Conservation (phyloP, 1,139 yeast species). For the Taphrina communis region DNA sequence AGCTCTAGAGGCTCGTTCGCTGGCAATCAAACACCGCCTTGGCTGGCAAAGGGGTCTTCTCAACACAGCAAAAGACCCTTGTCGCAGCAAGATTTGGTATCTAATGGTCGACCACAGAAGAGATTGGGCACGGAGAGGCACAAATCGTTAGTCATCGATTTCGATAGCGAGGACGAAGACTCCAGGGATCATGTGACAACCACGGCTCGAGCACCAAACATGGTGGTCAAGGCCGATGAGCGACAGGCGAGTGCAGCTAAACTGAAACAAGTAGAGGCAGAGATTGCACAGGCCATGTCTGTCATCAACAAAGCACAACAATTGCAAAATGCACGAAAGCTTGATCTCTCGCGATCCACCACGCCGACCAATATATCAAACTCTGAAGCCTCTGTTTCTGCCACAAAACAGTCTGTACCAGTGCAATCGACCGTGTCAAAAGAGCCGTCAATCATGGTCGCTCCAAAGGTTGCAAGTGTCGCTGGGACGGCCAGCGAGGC, state of each 20-base stretch:
- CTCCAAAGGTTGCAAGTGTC: background rate
- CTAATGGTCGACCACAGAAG: conserved; percentile 13
- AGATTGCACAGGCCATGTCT: conserved; percentile 34
- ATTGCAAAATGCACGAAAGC: conserved; percentile 17
- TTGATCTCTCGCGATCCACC: background rate
- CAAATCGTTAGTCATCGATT: conserved; percentile 23
- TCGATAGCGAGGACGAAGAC: conserved; percentile 30
- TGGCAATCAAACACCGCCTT: background rate
- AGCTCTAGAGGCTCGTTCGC: background rate
- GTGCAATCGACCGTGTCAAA: background rate
- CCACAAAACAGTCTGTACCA: background rate
- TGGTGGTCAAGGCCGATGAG: background rate
- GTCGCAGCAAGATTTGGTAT: background rate
- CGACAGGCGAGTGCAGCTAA: conserved; percentile 9
- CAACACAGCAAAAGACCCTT: background rate
- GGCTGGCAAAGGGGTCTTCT: background rate
- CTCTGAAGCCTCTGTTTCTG: background rate
- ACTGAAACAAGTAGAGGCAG: conserved; percentile 28
- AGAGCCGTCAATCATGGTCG: background rate
- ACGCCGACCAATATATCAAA: background rate
- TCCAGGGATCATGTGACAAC: background rate
- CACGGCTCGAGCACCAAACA: background rate
- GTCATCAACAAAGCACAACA: conserved; percentile 24
- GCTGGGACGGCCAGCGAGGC: background rate
- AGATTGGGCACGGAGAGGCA: conserved; percentile 16